Base-by-base conservation (phyloP, 805 yeast species). In the Maudiozyma turicensis region DNA sequence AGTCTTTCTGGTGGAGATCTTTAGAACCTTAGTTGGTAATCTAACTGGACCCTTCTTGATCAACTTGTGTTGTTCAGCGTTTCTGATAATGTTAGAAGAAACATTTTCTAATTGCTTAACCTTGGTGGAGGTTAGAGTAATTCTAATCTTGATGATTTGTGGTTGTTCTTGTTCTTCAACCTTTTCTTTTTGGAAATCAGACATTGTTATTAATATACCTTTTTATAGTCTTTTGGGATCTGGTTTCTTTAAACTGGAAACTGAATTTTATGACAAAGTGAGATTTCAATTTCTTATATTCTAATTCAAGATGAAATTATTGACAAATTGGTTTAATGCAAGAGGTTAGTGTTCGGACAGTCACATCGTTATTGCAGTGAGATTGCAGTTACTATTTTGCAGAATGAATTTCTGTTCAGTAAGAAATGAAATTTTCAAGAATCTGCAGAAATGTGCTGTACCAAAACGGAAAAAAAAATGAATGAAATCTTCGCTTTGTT, bases 1-100 rank as follows among this genome's bases (percentile, higher is more conserved):
- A 72, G 99, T 86, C 90, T 93, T 93, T 87, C 99, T 89, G 86
- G 99, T 93, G 78, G 95, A 81, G 79, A 93, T 81, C 78, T 86
- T 88, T 72, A 93, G 86, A 67, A 86, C 93, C 86, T 90, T 93
- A 77, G 99, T 93, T 81, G 99, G 99, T 80, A 93, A 77, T 86
- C 99, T 90, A 71, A 93, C 96, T 66, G 99, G 99, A 72, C 99
- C 99, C 82, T 89, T 91, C 84, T 88, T 89, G 74, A 76, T 80
- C 70, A 90, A 80, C 68, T 84, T 75, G 77, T 81, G 75, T 73
- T 78, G 79, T 73, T 77, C 78, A 73, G 98, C 96, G 70, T 87
- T 89, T 73, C 72, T 74, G 76, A 90, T 79, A 70, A 91, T 86
- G 85, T 82, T 85, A 69, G 83, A 79, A 67, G 95, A 88, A 68